Percentiles rank a stretch among this genome's conserved stretches.
phyloP scores from a whole-genome alignment of 2,329 filamentous ascomycete genomes.

The Calonectria ilicicola region DNA sequence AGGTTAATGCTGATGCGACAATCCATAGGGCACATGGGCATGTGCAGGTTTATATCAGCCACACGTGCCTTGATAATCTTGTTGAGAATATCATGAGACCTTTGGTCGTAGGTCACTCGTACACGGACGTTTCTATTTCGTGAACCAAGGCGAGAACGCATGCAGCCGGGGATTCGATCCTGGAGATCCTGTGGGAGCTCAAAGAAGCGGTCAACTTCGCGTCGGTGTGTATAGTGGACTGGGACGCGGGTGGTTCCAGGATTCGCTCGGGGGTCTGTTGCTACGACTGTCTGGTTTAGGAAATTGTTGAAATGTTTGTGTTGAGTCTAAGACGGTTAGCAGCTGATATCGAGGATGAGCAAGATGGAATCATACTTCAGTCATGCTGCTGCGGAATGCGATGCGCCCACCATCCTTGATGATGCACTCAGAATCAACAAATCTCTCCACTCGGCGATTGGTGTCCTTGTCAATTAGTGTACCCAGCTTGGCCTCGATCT shows the following conservation, averaged over 20 bases:
- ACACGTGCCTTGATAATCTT: constrained; percentile 95
- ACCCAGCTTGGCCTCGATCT: constrained; percentile 95
- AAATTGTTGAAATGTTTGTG: constrained; percentile 88
- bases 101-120: constrained; percentile 82
- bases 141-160: constrained; percentile 67
- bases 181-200: constrained; percentile 74
- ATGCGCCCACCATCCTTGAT: constrained; percentile 71
- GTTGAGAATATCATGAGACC: constrained; percentile 75
- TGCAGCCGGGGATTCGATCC: constrained; percentile 71
- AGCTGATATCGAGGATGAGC: not conserved
- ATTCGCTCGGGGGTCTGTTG: constrained; percentile 70
- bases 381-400: constrained; percentile 90
- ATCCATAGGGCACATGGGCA: constrained; percentile 83
- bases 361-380: constrained; percentile 69
- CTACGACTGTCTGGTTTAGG: constrained; percentile 76
- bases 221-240: constrained; percentile 84
- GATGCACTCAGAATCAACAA: constrained; percentile 78
- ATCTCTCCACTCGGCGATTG: constrained; percentile 75
- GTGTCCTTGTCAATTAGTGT: constrained; percentile 81
- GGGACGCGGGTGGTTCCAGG: constrained; percentile 65
- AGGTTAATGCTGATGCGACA: constrained; percentile 95
- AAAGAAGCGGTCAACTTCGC: constrained; percentile 87
- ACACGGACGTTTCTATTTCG: constrained; percentile 58
- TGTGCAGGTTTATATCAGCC: constrained; percentile 87
- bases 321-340: constrained; percentile 68